A percentile compares a stretch with the other conserved stretches of the same genome.
phyloP scores from a whole-genome alignment of 1,284 basidiomycete genomes.

The Ceratobasidium theobromae region DNA sequence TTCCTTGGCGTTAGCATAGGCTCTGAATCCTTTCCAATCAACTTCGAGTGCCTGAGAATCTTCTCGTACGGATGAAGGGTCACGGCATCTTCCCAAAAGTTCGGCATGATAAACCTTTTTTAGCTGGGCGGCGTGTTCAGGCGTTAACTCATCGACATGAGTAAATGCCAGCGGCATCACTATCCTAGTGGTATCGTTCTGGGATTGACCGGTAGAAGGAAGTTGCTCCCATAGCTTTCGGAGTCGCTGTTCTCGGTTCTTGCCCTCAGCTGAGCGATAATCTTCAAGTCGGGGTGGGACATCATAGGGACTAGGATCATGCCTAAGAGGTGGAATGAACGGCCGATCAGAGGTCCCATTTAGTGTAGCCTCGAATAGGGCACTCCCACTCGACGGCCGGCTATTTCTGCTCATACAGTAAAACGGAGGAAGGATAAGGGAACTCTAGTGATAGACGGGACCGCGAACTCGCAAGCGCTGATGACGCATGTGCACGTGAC shows the following conservation, averaged over 20 bases:
- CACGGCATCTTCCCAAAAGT: conserved; percentile 58
- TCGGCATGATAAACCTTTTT: conserved; percentile 77
- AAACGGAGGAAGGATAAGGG: neutral
- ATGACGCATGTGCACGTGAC: conserved; percentile 23
- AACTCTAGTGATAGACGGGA: conserved; percentile 1
- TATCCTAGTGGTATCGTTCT: conserved; percentile 40
- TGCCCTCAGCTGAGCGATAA: conserved; percentile 65
- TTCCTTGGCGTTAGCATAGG: conserved; percentile 76
- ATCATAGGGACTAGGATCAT: conserved; percentile 20
- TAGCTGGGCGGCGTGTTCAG: conserved; percentile 68
- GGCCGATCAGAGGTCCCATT: conserved; percentile 29
- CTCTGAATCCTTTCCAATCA: conserved; percentile 76
- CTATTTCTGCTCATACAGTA: conserved; percentile 28
- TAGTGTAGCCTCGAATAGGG: conserved; percentile 33
- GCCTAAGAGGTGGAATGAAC: conserved; percentile 23
- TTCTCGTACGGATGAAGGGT: conserved; percentile 52
- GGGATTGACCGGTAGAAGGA: conserved; percentile 41
- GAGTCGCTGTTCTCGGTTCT: conserved; percentile 59
- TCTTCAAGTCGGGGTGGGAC: conserved; percentile 49
- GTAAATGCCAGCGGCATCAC: conserved; percentile 38
- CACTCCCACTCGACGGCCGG: conserved; percentile 25
- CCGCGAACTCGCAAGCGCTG: neutral
- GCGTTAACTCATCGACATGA: conserved; percentile 52
- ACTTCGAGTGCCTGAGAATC: conserved; percentile 45
- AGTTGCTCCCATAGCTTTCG: conserved; percentile 64